These are phyloP conservation scores for Suaeda aralocaspica DNA, from an alignment of 148 eudicot species.

Conservation along the genomic window DNA sequence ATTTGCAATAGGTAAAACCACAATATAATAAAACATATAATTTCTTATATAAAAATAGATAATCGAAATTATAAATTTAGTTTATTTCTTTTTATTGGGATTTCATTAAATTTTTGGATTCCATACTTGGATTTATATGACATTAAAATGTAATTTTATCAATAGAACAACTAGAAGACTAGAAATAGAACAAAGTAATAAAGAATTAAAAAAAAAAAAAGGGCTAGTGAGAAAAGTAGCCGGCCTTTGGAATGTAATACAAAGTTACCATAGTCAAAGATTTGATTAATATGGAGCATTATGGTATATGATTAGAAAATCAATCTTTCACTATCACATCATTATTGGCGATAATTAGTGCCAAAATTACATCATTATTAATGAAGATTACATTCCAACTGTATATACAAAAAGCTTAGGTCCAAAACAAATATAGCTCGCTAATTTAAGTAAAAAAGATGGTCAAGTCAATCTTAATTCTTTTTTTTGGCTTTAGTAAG, in stretches of 20 bases:
- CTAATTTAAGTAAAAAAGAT: constrained; percentile 1
- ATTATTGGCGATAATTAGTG: constrained; percentile 5
- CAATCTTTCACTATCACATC: constrained; percentile 4
- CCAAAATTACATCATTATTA: constrained; percentile 1
- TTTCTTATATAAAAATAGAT: too few species aligned
- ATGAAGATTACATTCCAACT: background rate
- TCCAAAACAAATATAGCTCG: background rate
- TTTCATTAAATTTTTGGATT: too few species aligned
- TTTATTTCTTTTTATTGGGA: too few species aligned
- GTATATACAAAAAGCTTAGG: background rate
- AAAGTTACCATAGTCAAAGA: constrained; percentile 13
- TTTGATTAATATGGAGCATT: constrained; percentile 17
- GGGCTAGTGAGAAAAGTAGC: background rate
- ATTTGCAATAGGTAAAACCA: too few species aligned
- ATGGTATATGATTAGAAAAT: constrained; percentile 16
- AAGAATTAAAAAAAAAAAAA: too few species aligned
- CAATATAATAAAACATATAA: too few species aligned
- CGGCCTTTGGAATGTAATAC: background rate
- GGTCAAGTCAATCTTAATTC: constrained; percentile 5
- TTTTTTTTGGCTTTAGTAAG: background rate
- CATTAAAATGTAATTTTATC: too few species aligned
- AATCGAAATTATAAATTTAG: too few species aligned
- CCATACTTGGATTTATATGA: too few species aligned
- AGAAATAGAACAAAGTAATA: too few species aligned
- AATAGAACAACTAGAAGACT: too few species aligned